phyloP scores from a whole-genome alignment of 176 grass and related monocot genomes.

The Alopecurus myosuroides region DNA sequence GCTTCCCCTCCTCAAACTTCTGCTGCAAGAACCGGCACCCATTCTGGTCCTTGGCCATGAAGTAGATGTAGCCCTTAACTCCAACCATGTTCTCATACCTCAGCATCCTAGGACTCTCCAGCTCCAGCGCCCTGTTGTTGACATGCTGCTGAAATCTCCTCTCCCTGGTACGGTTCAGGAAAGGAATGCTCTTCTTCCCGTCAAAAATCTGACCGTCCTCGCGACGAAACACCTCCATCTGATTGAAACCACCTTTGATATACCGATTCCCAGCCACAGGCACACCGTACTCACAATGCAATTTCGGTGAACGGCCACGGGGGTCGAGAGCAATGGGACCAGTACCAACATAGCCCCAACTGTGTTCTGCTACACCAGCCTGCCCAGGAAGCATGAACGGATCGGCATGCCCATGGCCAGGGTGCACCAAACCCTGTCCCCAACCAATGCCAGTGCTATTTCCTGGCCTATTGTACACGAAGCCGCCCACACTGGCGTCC shows the following conservation, averaged over 20 bases:
- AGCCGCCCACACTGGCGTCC: conserved; percentile 6
- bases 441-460: conserved; percentile 22
- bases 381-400: conserved; percentile 31
- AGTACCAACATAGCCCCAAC: conserved; percentile 23
- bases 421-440: conserved; percentile 24
- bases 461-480: conserved; percentile 31
- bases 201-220: conserved; percentile 49
- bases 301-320: conserved; percentile 4
- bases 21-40: conserved; percentile 69
- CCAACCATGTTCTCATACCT: conserved; percentile 54
- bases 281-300: conserved; percentile 13
- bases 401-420: conserved; percentile 24
- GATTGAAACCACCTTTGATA: conserved; percentile 7
- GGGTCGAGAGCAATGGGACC: conserved; percentile 4
- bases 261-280: not conserved
- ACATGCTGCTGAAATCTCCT: conserved; percentile 33
- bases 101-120: conserved; percentile 28
- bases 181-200: conserved; percentile 41
- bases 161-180: conserved; percentile 21
- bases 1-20: conserved; percentile 65
- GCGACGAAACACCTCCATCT: conserved; percentile 34
- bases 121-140: conserved; percentile 13
- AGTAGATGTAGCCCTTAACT: conserved; percentile 53
- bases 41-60: conserved; percentile 68
- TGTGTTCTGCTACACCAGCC: not conserved